Percentiles rank a stretch among this genome's conserved stretches.
These are phyloP conservation scores for Pseudoscleropodium purum DNA, from an alignment of 225 moss, liverwort and hornwort genomes.

Conservation along the genomic window DNA sequence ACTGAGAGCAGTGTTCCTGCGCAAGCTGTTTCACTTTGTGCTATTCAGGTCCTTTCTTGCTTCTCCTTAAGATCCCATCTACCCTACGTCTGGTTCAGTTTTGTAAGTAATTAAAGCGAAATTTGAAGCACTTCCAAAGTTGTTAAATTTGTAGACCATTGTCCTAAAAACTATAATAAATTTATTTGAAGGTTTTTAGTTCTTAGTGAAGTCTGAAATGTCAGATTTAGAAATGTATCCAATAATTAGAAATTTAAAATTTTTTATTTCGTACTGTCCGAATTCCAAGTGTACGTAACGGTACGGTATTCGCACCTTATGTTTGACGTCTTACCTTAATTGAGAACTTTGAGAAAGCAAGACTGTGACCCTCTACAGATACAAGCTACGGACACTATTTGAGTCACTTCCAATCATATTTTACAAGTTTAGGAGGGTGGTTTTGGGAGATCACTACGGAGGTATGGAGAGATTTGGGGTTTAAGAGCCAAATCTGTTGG, in stretches of 20 bases:
- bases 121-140: neutral
- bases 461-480: neutral
- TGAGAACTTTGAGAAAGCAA: neutral
- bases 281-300: neutral
- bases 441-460: neutral
- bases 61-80: neutral
- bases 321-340: neutral
- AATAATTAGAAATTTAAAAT: neutral
- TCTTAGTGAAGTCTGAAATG: neutral
- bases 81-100: neutral
- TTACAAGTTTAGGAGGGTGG: neutral
- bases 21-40: conserved; percentile 85
- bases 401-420: neutral
- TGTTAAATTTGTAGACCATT: neutral
- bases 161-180: no score
- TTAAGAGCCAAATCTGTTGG: neutral
- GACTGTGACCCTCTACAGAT: neutral
- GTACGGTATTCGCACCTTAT: neutral
- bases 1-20: conserved; percentile 56
- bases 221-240: neutral
- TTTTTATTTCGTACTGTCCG: neutral
- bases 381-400: neutral
- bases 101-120: neutral
- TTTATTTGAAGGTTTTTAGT: neutral
- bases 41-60: conserved; percentile 54